Percentiles rank a stretch among this genome's conserved stretches.
These are phyloP conservation scores for Suhomyces maxii DNA, from an alignment of 1,139 yeast genomes.

Conservation along the genomic window DNA sequence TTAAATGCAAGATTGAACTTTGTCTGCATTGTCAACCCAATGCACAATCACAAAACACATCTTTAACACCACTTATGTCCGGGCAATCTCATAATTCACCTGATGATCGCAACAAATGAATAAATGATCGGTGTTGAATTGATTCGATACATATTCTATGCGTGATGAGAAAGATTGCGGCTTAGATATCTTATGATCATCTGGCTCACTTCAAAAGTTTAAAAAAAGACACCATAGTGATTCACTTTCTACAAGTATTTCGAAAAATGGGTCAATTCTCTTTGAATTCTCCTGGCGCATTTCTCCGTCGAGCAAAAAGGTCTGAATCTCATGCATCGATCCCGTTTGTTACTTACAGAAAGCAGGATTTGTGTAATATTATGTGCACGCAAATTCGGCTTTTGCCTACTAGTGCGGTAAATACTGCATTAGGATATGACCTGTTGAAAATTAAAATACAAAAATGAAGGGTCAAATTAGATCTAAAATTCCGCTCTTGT, in stretches of 20 bases:
- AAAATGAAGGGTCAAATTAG: too few relatives aligned
- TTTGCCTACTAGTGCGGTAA: background rate
- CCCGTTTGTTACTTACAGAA: background rate
- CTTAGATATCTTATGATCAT: too few relatives aligned
- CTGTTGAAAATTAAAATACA: too few relatives aligned
- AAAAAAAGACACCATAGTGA: background rate
- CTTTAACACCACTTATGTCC: background rate
- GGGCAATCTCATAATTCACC: background rate
- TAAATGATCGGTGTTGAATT: too few relatives aligned
- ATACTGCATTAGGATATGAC: too few relatives aligned
- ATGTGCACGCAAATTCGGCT: background rate
- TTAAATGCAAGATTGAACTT: background rate
- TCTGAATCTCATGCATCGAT: background rate
- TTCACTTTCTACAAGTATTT: background rate
- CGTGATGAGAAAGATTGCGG: too few relatives aligned
- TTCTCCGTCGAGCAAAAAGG: background rate
- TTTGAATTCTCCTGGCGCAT: background rate
- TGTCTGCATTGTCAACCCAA: background rate
- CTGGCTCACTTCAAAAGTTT: background rate
- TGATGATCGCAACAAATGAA: background rate
- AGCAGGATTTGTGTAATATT: background rate
- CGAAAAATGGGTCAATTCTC: too few relatives aligned
- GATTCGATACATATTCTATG: background rate
- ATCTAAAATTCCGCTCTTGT: too few relatives aligned
- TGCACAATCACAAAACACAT: background rate